Evolutionary conservation across 2,329 filamentous ascomycete species (phyloP).

Genomic region (Botrytis paeoniae): DNA sequence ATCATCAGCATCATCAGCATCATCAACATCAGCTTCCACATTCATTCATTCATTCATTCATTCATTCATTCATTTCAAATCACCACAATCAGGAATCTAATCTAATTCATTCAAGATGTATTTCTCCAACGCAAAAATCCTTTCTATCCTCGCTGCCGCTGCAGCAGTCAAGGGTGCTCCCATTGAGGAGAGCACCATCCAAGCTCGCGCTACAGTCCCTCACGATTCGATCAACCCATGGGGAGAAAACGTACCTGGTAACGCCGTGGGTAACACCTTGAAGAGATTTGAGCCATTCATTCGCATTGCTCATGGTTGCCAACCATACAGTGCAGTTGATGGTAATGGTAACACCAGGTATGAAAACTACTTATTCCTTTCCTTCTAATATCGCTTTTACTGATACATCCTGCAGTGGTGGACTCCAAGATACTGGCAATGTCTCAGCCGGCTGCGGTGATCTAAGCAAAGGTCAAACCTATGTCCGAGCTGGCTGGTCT

Average conservation of each 20-base stretch:
- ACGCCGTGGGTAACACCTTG: neutral
- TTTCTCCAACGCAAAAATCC: neutral
- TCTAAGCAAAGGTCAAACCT: neutral
- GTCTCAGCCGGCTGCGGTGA: neutral
- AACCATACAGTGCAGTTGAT: slow-evolving; percentile 1
- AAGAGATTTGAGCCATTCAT: neutral
- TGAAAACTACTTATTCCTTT: neutral
- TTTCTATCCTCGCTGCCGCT: neutral
- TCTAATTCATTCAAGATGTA: neutral
- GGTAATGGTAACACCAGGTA: neutral
- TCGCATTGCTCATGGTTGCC: neutral
- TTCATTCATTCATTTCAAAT: neutral
- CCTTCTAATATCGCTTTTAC: neutral
- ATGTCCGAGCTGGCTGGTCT: neutral
- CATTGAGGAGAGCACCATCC: neutral
- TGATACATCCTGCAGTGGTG: neutral
- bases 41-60: neutral
- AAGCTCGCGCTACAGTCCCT: neutral
- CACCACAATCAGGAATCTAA: neutral
- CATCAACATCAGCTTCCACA: neutral
- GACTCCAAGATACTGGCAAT: neutral
- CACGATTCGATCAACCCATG: neutral
- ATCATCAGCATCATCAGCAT: neutral
- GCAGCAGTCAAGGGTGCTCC: neutral
- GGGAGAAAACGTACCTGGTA: neutral